A percentile compares a stretch with the other conserved stretches of the same genome.
These are phyloP conservation scores for Nitzschia putrida DNA, from an alignment of 108 stramenopile species.

Conservation along the genomic window DNA sequence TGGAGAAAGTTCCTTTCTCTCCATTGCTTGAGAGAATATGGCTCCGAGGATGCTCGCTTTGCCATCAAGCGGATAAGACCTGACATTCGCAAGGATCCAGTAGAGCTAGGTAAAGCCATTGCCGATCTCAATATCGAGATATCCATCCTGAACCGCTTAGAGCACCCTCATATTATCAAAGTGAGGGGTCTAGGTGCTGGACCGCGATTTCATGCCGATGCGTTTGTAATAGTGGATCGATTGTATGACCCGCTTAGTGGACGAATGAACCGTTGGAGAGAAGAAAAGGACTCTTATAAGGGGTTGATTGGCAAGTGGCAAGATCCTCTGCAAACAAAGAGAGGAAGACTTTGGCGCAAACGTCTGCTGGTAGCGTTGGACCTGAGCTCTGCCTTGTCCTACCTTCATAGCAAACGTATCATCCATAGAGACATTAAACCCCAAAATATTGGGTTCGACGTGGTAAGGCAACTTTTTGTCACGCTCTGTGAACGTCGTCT, in stretches of 20 bases:
- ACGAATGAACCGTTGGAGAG: conserved; percentile 48
- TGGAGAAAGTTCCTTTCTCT: background rate
- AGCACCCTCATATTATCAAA: conserved; percentile 29
- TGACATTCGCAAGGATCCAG: background rate
- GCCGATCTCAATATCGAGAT: conserved; percentile 13
- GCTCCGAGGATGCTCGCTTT: background rate
- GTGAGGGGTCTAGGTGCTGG: conserved; percentile 10
- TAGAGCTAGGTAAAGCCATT: background rate
- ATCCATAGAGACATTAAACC: too few species aligned
- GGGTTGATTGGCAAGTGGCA: background rate
- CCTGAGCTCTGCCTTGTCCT: too few species aligned
- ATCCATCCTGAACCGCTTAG: background rate
- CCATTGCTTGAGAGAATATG: background rate
- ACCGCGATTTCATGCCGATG: conserved; percentile 29
- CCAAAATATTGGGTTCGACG: too few species aligned
- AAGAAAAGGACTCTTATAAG: background rate
- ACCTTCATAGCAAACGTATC: too few species aligned
- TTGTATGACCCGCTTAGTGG: conserved; percentile 35
- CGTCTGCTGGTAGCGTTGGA: too few species aligned
- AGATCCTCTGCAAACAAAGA: too few species aligned
- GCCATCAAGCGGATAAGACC: conserved; percentile 7
- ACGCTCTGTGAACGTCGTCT: too few species aligned
- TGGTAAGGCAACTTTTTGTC: too few species aligned
- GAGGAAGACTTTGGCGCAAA: too few species aligned
- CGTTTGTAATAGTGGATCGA: conserved; percentile 58